Conservation (phyloP, 169 alveolate species). For the Sarcocystis neurona region DNA sequence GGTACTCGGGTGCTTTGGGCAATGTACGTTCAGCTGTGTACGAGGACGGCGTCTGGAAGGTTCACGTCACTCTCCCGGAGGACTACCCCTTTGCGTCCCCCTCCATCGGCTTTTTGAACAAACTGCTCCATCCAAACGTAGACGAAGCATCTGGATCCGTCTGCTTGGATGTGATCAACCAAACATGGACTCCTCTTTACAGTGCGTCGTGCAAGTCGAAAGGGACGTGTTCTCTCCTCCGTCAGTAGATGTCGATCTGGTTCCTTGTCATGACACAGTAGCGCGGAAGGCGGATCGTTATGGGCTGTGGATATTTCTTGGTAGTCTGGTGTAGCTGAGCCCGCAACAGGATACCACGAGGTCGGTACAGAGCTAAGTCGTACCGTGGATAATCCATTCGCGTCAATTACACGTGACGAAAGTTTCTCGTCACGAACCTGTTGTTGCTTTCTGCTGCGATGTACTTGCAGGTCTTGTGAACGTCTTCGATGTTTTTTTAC, state of each 20-base stretch:
- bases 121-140: slow-evolving; percentile 94
- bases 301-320: no score
- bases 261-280: no score
- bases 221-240: no score
- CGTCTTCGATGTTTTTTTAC: slow-evolving; percentile 94
- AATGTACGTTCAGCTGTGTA: slow-evolving; percentile 75
- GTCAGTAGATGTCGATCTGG: no score
- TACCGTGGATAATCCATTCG: no score
- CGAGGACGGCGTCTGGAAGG: slow-evolving; percentile 87
- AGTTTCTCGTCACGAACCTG: background rate
- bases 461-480: slow-evolving; percentile 87
- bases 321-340: no score
- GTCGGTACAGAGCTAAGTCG: no score
- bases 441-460: background rate
- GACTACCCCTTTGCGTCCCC: slow-evolving; percentile 97
- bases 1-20: background rate
- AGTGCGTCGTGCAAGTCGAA: slow-evolving; percentile 65
- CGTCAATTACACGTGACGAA: no score
- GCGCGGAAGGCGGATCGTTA: no score
- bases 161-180: slow-evolving; percentile 95
- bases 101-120: slow-evolving; percentile 93
- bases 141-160: slow-evolving; percentile 97
- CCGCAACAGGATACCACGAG: no score
- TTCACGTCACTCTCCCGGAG: slow-evolving; percentile 94
- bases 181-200: slow-evolving; percentile 98